Percentiles rank a stretch among this genome's conserved stretches.
phyloP scores from a whole-genome alignment of 257 asterid genomes.

The Solanum ossicruentum region DNA sequence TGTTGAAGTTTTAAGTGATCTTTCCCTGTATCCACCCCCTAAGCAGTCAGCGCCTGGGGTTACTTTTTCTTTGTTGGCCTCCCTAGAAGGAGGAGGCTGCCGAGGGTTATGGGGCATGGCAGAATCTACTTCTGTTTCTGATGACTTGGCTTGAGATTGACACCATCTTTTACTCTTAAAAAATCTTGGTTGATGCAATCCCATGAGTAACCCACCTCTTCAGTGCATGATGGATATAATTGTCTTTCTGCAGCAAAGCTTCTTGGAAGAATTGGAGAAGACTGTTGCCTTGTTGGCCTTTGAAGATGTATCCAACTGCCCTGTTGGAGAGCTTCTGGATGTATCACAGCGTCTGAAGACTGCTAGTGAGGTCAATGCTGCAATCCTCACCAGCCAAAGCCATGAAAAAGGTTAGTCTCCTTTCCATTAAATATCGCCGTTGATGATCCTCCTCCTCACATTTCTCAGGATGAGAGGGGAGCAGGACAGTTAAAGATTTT shows the following conservation, averaged over 20 bases:
- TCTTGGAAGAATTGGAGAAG: constrained; percentile 75
- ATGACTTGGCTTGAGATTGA: background rate
- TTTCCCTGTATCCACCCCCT: background rate
- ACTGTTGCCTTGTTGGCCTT: constrained; percentile 77
- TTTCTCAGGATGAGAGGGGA: background rate
- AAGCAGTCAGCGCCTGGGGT: background rate
- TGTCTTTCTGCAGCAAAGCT: constrained; percentile 37
- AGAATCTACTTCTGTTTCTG: background rate
- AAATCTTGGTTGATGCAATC: background rate
- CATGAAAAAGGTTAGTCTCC: constrained; percentile 73
- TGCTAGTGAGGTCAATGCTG: constrained; percentile 85
- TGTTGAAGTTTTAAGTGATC: background rate
- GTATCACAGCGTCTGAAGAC: constrained; percentile 74
- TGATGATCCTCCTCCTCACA: background rate
- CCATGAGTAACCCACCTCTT: background rate
- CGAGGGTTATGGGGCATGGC: background rate
- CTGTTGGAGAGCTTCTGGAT: constrained; percentile 60
- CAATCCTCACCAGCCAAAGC: constrained; percentile 78
- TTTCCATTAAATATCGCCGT: background rate
- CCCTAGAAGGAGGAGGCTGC: background rate
- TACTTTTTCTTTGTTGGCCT: background rate
- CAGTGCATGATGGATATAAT: background rate
- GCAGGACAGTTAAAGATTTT: background rate
- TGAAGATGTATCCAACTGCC: constrained; percentile 62
- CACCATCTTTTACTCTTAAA: background rate